Base-by-base conservation (phyloP, 768 basidiomycete species). In the Porpolomopsis calyptriformis region DNA sequence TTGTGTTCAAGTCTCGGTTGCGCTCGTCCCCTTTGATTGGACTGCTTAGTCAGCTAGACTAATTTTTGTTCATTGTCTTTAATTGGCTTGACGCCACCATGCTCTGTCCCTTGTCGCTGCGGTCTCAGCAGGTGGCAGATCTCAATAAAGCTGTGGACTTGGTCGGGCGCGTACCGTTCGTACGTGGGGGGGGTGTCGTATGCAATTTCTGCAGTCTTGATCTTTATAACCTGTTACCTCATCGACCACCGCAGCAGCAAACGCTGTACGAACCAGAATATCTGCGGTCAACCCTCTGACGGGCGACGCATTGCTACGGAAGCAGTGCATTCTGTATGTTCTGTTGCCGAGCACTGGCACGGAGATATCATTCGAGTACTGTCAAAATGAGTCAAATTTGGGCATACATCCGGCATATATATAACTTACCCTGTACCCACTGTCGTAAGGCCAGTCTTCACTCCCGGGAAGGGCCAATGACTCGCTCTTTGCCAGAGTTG, bases 251-350 rank as follows among this genome's bases (percentile, higher is more conserved):
- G 20, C 29, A 3, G 22, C 24, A 5, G 27, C 23, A 23, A 3
- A 41, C 36, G 6, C 20, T 19, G 12, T 5, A 49, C 81, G 49
- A 52, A 88, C 87, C 43, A 93, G 64, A 11, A 93, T 85, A 52
- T 89, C 84, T 1, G 85, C 71, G 1, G 89, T 92, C 2, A 93
- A 61, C 1, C 90, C 90, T 59, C 88, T 89, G 47, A 93, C 72
- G 0, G 89, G 80, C 14, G 88, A 89, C 1, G 82, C 82, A 0
- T 70, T 70, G 2, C 82, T 80, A 27, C 86, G 74, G 55, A 94
- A 82, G 6, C 90, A 80, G 57, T 93, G 87, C 77, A 88, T 81
- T 14, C 91, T 76, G 53, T 91, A 92, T 0, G 64, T 52, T 7
- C 70, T 67, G 29, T 71, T 65, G 26, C 68, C 71, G 7, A 80